phyloP scores from a whole-genome alignment of 2,329 filamentous ascomycete species.

The Fusarium tanahbumbuense region DNA sequence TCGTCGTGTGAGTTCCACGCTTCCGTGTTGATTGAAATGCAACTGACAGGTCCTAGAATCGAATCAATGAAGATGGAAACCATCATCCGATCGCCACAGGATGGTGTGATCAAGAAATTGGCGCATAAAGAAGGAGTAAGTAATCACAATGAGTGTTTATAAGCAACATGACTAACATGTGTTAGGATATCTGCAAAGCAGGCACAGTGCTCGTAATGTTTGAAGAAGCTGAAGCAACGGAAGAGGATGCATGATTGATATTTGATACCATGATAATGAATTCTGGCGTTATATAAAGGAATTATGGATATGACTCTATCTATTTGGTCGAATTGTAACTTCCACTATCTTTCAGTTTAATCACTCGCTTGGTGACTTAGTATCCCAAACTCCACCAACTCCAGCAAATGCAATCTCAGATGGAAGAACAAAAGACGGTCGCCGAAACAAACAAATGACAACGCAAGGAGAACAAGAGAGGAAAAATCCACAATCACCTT shows the following conservation, averaged over 20 bases:
- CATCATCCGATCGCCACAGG: slow-evolving; percentile 80
- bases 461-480: slow-evolving; percentile 2
- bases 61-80: slow-evolving; percentile 95
- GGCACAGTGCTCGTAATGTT: slow-evolving; percentile 81
- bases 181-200: slow-evolving; percentile 80
- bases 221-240: slow-evolving; percentile 61
- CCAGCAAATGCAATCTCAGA: slow-evolving; percentile 3
- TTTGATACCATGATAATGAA: slow-evolving; percentile 16
- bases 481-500: slow-evolving; percentile 3
- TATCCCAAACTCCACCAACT: slow-evolving; percentile 23
- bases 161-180: slow-evolving; percentile 27
- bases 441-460: neutral
- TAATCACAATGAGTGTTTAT: neutral
- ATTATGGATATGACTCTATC: slow-evolving; percentile 27
- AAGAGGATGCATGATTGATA: slow-evolving; percentile 41
- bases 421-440: neutral
- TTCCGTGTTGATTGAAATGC: slow-evolving; percentile 39
- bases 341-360: neutral
- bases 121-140: slow-evolving; percentile 80
- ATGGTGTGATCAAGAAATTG: slow-evolving; percentile 76
- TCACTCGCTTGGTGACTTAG: neutral
- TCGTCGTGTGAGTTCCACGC: slow-evolving; percentile 76
- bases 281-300: slow-evolving; percentile 32
- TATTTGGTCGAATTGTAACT: neutral
- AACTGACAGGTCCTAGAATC: slow-evolving; percentile 62